phyloP scores from a whole-genome alignment of 768 basidiomycete species.

The Boletus pseudo-olivaceus region DNA sequence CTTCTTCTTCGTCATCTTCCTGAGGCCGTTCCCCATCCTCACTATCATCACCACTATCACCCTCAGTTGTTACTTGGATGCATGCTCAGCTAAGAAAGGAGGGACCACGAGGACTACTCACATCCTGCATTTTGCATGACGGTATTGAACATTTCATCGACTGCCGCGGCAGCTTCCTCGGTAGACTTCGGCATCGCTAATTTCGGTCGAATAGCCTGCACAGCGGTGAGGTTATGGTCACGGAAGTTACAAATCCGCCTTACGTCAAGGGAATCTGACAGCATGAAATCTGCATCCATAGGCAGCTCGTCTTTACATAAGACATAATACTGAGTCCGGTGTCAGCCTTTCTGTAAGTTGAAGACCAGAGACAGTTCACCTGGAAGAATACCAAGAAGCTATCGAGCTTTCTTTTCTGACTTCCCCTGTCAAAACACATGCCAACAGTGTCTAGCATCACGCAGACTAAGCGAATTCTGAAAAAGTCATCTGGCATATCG shows the following conservation, averaged over 20 bases:
- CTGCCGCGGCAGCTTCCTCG: conserved; percentile 82
- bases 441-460: conserved; percentile 93
- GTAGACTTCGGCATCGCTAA: conserved; percentile 64
- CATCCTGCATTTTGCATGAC: conserved; percentile 58
- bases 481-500: conserved; percentile 95
- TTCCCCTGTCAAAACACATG: conserved; percentile 95
- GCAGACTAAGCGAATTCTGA: conserved; percentile 89
- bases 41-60: conserved; percentile 50
- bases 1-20: conserved; percentile 64
- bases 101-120: conserved; percentile 30
- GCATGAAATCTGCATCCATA: conserved; percentile 98
- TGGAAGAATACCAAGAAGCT: conserved; percentile 92
- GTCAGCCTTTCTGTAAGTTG: conserved; percentile 3
- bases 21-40: conserved; percentile 43
- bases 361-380: conserved; percentile 39
- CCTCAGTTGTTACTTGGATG: conserved; percentile 33
- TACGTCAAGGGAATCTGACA: conserved; percentile 91
- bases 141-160: conserved; percentile 83
- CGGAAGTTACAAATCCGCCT: conserved; percentile 7
- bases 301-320: conserved; percentile 87
- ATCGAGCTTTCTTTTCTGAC: conserved; percentile 90
- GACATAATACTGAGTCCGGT: conserved; percentile 62
- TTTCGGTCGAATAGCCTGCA: conserved; percentile 84
- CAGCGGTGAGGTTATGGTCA: neutral
- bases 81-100: conserved; percentile 14